Conservation (phyloP, 2,329 filamentous ascomycete genomes). For the Phoma sp. region DNA sequence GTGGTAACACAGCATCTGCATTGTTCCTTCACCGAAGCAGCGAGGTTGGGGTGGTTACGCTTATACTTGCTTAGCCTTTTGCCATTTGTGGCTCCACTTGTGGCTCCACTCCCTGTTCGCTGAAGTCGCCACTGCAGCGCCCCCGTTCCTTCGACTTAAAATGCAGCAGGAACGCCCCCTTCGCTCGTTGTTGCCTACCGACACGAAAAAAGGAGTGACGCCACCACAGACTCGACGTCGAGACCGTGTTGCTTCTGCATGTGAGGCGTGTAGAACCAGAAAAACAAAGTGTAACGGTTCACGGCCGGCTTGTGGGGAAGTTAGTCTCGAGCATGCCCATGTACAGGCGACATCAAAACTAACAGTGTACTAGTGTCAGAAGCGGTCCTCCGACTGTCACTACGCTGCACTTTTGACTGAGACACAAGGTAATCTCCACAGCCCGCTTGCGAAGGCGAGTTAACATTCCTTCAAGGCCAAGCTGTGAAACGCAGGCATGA, state of each 20-base stretch:
- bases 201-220: neutral
- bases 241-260: conserved; percentile 6
- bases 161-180: conserved; percentile 10
- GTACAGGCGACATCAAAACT: neutral
- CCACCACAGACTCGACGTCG: conserved; percentile 3
- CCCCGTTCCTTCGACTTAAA: neutral
- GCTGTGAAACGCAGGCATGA: conserved; percentile 23
- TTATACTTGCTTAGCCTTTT: neutral
- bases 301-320: conserved; percentile 6
- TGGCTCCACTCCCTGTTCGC: neutral
- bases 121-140: conserved; percentile 3
- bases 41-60: neutral
- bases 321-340: conserved; percentile 1
- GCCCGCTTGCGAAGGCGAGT: neutral
- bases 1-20: neutral
- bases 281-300: conserved; percentile 12
- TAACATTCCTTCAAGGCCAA: conserved; percentile 12
- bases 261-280: conserved; percentile 6
- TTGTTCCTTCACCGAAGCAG: neutral
- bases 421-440: conserved; percentile 8
- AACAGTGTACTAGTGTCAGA: conserved; percentile 4
- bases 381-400: conserved; percentile 7
- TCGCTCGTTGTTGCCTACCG: conserved; percentile 1
- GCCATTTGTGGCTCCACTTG: neutral
- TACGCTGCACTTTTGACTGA: conserved; percentile 7